These are phyloP conservation scores for Aspergillus funiculosus DNA, from an alignment of 495 filamentous ascomycete species.

Conservation along the genomic window DNA sequence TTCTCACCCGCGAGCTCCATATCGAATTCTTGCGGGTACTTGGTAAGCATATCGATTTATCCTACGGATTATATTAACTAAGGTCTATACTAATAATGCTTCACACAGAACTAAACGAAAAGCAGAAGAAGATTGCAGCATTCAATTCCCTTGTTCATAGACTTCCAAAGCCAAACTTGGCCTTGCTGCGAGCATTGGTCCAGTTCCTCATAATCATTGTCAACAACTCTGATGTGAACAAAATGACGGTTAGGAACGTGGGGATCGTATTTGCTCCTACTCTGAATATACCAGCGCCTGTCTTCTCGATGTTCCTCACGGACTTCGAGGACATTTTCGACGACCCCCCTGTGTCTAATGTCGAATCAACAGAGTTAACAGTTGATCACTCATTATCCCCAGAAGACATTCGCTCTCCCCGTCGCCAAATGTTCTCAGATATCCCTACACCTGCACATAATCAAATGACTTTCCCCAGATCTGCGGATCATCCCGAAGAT, in stretches of 20 bases:
- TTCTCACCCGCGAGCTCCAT: conserved; percentile 85
- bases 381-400: conserved; percentile 43
- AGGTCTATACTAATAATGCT: conserved; percentile 14
- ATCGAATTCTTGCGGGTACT: conserved; percentile 82
- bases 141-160: conserved; percentile 78
- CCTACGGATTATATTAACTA: neutral
- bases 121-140: conserved; percentile 70
- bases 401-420: conserved; percentile 60
- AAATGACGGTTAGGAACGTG: conserved; percentile 97
- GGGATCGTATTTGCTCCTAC: conserved; percentile 99
- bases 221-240: conserved; percentile 84
- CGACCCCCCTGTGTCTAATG: conserved; percentile 31
- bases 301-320: conserved; percentile 89
- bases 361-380: conserved; percentile 35
- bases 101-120: conserved; percentile 55
- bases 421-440: conserved; percentile 65
- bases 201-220: conserved; percentile 84
- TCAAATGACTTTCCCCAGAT: conserved; percentile 50
- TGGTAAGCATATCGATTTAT: conserved; percentile 54
- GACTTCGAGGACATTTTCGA: conserved; percentile 86
- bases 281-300: conserved; percentile 89
- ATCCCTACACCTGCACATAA: conserved; percentile 60
- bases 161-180: conserved; percentile 72
- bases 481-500: conserved; percentile 22
- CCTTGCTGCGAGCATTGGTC: conserved; percentile 75